Evolutionary conservation across 2,329 filamentous ascomycete genomes (phyloP).

Genomic region (Cordyceps farinosa): DNA sequence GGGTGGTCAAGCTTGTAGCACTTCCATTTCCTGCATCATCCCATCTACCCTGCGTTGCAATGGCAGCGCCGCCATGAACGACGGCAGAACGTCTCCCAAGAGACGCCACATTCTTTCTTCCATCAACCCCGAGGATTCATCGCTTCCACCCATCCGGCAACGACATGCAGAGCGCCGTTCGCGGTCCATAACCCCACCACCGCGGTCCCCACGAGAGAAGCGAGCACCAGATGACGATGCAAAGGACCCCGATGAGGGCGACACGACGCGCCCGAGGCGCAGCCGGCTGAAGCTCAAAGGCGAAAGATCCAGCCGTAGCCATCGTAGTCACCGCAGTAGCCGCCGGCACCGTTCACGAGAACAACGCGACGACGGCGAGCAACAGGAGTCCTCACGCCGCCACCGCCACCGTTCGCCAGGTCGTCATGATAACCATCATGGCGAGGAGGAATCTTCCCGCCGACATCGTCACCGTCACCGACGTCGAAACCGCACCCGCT

Average conservation of each 20-base stretch:
- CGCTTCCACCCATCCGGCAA: background rate
- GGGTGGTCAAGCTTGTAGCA: background rate
- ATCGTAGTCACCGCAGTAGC: conserved; percentile 17
- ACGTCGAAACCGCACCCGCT: conserved; percentile 33
- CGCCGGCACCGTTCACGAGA: conserved; percentile 21
- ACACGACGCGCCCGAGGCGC: conserved; percentile 27
- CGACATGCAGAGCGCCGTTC: background rate
- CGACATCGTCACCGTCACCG: conserved; percentile 28
- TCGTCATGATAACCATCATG: conserved; percentile 13
- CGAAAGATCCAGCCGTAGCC: conserved; percentile 25
- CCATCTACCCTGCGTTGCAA: conserved; percentile 16
- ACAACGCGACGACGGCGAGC: conserved; percentile 23
- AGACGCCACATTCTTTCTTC: conserved; percentile 49
- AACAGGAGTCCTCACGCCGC: background rate
- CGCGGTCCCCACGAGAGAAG: background rate
- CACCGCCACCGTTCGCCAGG: conserved; percentile 22
- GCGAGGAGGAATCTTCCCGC: conserved; percentile 12
- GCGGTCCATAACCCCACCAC: conserved; percentile 11
- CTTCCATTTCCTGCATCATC: background rate
- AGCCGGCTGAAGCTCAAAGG: conserved; percentile 35
- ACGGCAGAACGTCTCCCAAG: conserved; percentile 33
- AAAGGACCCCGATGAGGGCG: conserved; percentile 18
- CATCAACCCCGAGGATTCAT: conserved; percentile 37
- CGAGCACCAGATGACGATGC: conserved; percentile 13
- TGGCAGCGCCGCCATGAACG: conserved; percentile 32